Percentiles rank a stretch among this genome's conserved stretches.
Evolutionary conservation across 305 asterid species (phyloP).

Genomic region (Solanum hybrid): DNA sequence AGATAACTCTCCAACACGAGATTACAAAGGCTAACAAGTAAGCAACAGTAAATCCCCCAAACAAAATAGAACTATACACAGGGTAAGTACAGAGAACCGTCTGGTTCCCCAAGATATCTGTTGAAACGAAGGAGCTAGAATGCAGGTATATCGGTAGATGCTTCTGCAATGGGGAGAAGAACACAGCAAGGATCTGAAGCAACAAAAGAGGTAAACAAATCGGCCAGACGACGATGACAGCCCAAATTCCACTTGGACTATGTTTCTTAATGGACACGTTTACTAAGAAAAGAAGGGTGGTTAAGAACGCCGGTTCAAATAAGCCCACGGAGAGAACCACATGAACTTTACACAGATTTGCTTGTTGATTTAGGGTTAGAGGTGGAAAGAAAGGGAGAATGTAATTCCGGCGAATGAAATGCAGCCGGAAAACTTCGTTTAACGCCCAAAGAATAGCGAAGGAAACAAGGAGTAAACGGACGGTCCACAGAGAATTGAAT

Average conservation of each 20-base stretch:
- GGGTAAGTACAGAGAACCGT: conserved; percentile 57
- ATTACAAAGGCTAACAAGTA: conserved; percentile 41
- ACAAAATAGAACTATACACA: conserved; percentile 37
- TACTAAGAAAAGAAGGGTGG: conserved; percentile 50
- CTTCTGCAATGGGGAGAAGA: conserved; percentile 29
- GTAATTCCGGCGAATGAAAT: conserved; percentile 23
- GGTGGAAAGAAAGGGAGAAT: conserved; percentile 26
- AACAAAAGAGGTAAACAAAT: conserved; percentile 29
- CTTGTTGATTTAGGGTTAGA: conserved; percentile 27
- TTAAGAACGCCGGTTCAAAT: conserved; percentile 54
- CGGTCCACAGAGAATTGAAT: conserved; percentile 58
- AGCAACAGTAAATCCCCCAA: conserved; percentile 33
- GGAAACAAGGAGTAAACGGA: conserved; percentile 40
- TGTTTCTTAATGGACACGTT: conserved; percentile 40
- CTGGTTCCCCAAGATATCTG: conserved; percentile 20
- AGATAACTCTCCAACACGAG: conserved; percentile 57
- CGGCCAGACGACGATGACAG: conserved; percentile 14
- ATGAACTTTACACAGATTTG: conserved; percentile 45
- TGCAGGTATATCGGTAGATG: conserved; percentile 42
- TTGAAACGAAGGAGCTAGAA: conserved; percentile 26
- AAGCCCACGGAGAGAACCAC: conserved; percentile 63
- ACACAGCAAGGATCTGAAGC: conserved; percentile 34
- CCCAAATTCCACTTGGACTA: conserved; percentile 28
- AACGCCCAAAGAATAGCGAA: conserved; percentile 39
- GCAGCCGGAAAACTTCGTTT: conserved; percentile 44